phyloP scores from a whole-genome alignment of 495 filamentous ascomycete species.

The Penicillium macrosclerotiorum region DNA sequence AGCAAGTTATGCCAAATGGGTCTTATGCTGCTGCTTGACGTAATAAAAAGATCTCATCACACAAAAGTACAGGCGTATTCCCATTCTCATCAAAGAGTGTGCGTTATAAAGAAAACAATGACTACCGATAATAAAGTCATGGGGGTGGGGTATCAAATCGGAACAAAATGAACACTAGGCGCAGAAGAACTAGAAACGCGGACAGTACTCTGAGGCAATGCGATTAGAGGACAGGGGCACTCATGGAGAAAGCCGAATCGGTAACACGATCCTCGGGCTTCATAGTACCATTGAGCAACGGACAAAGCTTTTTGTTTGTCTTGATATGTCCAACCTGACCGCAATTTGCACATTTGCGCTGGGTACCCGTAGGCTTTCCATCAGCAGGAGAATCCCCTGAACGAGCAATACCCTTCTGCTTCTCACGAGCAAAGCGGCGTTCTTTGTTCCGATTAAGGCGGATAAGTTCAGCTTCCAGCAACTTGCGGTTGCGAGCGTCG shows the following conservation, averaged over 20 bases:
- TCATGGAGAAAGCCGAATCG: constrained; percentile 54
- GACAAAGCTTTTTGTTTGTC: constrained; percentile 98
- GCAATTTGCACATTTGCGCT: constrained; percentile 95
- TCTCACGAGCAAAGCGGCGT: constrained; percentile 85
- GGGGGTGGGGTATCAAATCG: too few relatives aligned
- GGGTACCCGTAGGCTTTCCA: constrained; percentile 64
- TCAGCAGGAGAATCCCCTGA: constrained; percentile 40
- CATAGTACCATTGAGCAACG: constrained; percentile 83
- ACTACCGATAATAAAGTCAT: too few relatives aligned
- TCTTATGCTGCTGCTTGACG: too few relatives aligned
- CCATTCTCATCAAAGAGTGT: too few relatives aligned
- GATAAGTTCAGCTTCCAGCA: constrained; percentile 70
- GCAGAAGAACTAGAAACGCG: too few relatives aligned
- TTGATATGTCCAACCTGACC: constrained; percentile 96
- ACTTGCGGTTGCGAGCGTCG: constrained; percentile 57
- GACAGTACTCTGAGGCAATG: neutral
- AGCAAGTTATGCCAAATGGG: too few relatives aligned
- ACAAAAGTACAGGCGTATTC: too few relatives aligned
- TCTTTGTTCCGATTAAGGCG: constrained; percentile 89
- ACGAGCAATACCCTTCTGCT: constrained; percentile 65
- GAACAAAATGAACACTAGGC: too few relatives aligned
- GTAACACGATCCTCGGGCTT: constrained; percentile 63
- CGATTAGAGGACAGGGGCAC: constrained; percentile 38
- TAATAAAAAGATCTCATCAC: too few relatives aligned
- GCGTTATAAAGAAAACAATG: too few relatives aligned